Base-by-base conservation (phyloP, 139 green algal genomes). In the Raphidocelis subcapitata region DNA sequence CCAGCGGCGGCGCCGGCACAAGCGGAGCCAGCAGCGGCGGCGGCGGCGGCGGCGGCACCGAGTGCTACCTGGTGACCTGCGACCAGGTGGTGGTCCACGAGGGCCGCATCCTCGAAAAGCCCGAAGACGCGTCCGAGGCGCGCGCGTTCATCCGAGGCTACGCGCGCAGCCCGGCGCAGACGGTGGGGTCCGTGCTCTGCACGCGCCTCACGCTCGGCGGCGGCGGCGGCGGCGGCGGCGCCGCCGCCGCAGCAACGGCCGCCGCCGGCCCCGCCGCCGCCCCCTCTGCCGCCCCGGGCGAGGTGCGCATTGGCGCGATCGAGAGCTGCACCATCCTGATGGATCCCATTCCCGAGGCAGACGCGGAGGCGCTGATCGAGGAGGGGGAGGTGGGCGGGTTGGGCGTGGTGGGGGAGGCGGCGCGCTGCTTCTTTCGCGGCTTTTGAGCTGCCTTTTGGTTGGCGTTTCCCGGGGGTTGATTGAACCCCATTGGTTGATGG, bases 81-180 rank as follows among this genome's bases (percentile, higher is more conserved):
- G 75, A 76, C 24, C 88, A 96, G 67, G 91, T 97, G 5, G 92
- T 97, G 46, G 77, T 96, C 52, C 83, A 90, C 60, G 74, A 94
- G 51, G 86, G 69, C 2, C 29, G 29, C 18, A 90, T 97, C 4
- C 75, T 87, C 21, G 92, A 97, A 69, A 97, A 97, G 80, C 92
- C 92, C 0, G 71, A 84, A 24, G 81, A 70, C 33, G 65, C 64
- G 41, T 80, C 78, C 32, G 76, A 97, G 71, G 84, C 78, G 24
- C 66, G 77, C 41, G 36, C 52, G 16, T 91, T 85, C 56, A 90
- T 94, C 37, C 65, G 47, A 29, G 86, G 90, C 35, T 97, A 97
- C 60, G 80, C 61, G 2, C 55, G 69, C 1, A 56, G 75, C 12
- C 86, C 88, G 24, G 83, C 88, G 1, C 62, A 52, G 33, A 97